phyloP scores from a whole-genome alignment of 495 filamentous ascomycete genomes.

The Achaetomiella virescens region DNA sequence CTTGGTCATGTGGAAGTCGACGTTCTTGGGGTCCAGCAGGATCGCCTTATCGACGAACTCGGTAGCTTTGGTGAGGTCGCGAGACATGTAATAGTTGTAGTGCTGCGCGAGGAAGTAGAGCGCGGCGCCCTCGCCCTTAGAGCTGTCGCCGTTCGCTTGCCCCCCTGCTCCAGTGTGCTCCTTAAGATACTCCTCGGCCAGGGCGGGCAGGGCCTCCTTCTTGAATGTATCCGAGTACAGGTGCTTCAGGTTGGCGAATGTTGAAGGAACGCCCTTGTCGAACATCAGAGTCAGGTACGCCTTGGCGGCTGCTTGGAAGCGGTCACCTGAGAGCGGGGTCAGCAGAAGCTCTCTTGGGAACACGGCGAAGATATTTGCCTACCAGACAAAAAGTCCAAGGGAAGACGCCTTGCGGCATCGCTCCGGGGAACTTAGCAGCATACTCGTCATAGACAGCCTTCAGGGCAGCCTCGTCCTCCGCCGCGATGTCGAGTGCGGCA shows the following conservation, averaged over 20 bases:
- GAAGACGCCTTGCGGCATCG: conserved; percentile 80
- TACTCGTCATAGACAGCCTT: conserved; percentile 76
- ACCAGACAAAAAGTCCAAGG: conserved; percentile 84
- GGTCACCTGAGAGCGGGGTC: conserved; percentile 50
- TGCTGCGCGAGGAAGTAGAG: conserved; percentile 94
- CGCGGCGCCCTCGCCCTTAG: conserved; percentile 67
- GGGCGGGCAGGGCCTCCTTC: conserved; percentile 61
- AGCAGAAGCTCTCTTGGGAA: neutral
- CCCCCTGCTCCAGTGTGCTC: conserved; percentile 41
- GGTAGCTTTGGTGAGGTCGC: conserved; percentile 73
- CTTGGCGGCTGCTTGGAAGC: conserved; percentile 74
- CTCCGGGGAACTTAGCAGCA: conserved; percentile 72
- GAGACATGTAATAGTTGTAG: conserved; percentile 86
- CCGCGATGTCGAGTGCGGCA: conserved; percentile 56
- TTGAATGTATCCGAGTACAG: conserved; percentile 75
- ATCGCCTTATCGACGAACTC: conserved; percentile 80
- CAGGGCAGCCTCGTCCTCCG: conserved; percentile 52
- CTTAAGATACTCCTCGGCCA: conserved; percentile 74
- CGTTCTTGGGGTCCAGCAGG: conserved; percentile 64
- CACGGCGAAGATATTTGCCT: conserved; percentile 7
- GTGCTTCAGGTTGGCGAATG: conserved; percentile 92
- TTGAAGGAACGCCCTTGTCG: conserved; percentile 91
- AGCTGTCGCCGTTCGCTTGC: conserved; percentile 46
- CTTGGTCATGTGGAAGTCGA: conserved; percentile 93
- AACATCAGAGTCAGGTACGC: conserved; percentile 80